These are phyloP conservation scores for Penicillium psychrosexuale DNA, from an alignment of 2,329 filamentous ascomycete genomes.

Conservation along the genomic window DNA sequence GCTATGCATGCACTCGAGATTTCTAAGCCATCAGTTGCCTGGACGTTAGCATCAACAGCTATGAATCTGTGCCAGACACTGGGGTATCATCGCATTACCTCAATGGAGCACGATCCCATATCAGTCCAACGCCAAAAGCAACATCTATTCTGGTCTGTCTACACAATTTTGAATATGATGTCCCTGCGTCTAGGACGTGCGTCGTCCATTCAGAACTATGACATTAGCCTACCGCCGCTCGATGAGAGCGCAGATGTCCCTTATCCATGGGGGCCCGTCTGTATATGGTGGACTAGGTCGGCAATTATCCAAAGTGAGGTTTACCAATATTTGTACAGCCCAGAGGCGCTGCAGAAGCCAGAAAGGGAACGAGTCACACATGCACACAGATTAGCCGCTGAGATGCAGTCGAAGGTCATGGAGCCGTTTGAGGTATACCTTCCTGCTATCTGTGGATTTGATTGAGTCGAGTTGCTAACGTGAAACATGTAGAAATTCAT, in stretches of 20 bases:
- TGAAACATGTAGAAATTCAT: conserved; percentile 10
- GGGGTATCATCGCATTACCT: conserved; percentile 52
- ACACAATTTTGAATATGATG: conserved; percentile 58
- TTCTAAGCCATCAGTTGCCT: conserved; percentile 61
- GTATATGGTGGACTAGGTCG: conserved; percentile 55
- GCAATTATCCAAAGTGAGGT: conserved; percentile 58
- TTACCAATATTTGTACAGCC: conserved; percentile 57
- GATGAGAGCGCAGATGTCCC: conserved; percentile 10
- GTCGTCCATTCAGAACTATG: conserved; percentile 58
- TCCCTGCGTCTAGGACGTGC: conserved; percentile 59
- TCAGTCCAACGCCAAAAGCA: conserved; percentile 32
- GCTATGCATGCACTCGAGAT: conserved; percentile 61
- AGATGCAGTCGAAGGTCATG: conserved; percentile 29
- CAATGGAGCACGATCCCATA: conserved; percentile 26
- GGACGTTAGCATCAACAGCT: conserved; percentile 60
- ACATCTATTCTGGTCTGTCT: conserved; percentile 58
- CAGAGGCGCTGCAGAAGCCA: conserved; percentile 28
- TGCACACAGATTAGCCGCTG: conserved; percentile 28
- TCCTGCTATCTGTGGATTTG: background rate
- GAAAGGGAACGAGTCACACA: conserved; percentile 27
- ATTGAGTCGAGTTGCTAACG: background rate
- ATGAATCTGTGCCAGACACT: conserved; percentile 60
- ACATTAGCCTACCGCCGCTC: conserved; percentile 50
- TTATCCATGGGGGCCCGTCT: conserved; percentile 46
- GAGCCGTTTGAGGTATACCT: conserved; percentile 30